Percentiles rank a stretch among this genome's conserved stretches.
Conservation (phyloP, 352 stramenopile genomes). For the Globisporangium middletonii region DNA sequence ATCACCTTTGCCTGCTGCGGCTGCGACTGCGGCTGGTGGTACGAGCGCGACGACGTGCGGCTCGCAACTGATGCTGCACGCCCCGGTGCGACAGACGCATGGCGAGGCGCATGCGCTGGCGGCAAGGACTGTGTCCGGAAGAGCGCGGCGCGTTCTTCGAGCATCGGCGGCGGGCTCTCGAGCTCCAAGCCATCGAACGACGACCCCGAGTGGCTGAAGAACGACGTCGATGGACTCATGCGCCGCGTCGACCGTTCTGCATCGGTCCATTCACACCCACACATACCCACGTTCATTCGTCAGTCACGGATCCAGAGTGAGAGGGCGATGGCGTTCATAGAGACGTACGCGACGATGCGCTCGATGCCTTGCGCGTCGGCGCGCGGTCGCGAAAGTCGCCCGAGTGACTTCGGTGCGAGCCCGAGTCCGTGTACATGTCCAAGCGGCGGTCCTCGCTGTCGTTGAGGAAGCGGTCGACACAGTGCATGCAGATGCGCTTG, state of each 20-base stretch:
- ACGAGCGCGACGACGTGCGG: not conserved
- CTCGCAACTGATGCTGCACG: not conserved
- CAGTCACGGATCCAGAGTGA: not conserved
- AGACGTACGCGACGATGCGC: conserved; percentile 2
- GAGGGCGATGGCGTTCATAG: too few species aligned
- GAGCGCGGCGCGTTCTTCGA: conserved; percentile 3
- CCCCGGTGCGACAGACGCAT: too few species aligned
- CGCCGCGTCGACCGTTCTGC: conserved; percentile 6
- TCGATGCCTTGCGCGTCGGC: conserved; percentile 3
- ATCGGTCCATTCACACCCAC: not conserved
- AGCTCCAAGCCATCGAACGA: not conserved
- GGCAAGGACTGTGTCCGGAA: not conserved
- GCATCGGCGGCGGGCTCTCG: conserved; percentile 7
- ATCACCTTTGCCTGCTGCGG: conserved; percentile 1
- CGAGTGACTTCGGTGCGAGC: not conserved
- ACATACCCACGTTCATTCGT: not conserved
- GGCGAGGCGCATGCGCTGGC: too few species aligned
- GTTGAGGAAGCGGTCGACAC: conserved; percentile 26
- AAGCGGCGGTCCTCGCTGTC: conserved; percentile 4
- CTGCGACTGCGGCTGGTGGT: not conserved
- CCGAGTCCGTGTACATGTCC: conserved; percentile 17
- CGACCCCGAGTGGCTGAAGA: conserved; percentile 3
- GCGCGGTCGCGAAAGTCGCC: not conserved
- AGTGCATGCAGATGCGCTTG: conserved; percentile 65
- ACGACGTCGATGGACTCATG: conserved; percentile 1